Evolutionary conservation across 2,329 filamentous ascomycete genomes (phyloP), one percentile per base, ranked within the genome.

Genomic region (Diaporthe eres): DNA sequence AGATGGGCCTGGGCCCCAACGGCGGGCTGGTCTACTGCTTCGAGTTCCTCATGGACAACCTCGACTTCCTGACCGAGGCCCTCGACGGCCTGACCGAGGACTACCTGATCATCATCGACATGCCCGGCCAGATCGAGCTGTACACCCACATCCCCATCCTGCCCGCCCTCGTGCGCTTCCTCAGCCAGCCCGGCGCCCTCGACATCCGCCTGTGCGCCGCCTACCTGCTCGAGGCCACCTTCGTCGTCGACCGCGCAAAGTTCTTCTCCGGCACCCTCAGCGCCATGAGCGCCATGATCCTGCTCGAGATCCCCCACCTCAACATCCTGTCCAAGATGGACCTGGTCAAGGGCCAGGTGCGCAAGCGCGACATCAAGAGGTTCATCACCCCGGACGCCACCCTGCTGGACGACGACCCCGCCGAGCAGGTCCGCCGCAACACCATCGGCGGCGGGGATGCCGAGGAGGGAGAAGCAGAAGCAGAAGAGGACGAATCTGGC

Each of bases 301-400:
- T 98, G 95, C 91, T 99, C 78, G 97, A 98, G 85, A 92, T 98
- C 78, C 97, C 97, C 6, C 97, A 99, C 83, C 92, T 99, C 82
- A 99, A 99, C 83, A 94, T 99, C 77, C 87, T 99, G 74, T 97
- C 94, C 82, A 99, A 99, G 87, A 98, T 98, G 96, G 97, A 99
- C 83, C 90, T 98, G 77, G 92, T 98, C 79, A 97, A 97, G 83
- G 95, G 94, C 53, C 94, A 97, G 84, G 91, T 98, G 37, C 92
- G 93, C 75, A 95, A 95, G 84, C 94, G 94, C 83, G 95, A 98
- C 80, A 83, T 99, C 76, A 97, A 97, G 86, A 90, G 95, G 31
- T 99, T 98, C 82, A 87, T 98, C 74, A 95, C 96, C 72, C 95
- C 97, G 0, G 96, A 98, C 82, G 91, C 93, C 5, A 91, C 91